Base-by-base conservation (phyloP, 1,139 yeast species). In the Yamadazyma sp. region DNA sequence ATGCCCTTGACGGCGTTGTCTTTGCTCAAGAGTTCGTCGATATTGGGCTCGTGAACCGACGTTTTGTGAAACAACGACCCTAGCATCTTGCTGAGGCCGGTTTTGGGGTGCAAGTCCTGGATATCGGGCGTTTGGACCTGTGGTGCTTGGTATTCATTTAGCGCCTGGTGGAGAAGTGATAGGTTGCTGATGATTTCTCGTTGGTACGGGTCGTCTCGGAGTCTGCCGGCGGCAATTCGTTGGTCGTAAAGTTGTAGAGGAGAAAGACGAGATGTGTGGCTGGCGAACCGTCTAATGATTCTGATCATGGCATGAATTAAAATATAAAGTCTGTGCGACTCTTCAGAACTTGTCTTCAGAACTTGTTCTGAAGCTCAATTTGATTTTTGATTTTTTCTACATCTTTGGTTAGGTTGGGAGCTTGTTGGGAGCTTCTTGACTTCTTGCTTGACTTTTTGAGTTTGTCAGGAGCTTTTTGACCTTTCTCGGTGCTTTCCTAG, bases 121-220 rank as follows among this genome's bases (percentile, higher is more conserved):
- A 78, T 60, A 23, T 67, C 59, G 0, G 89, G 88, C 6, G 67
- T 60, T 6, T 50, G 56, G 12, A 82, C 76, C 20, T 52, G 47
- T 2, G 87, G 86, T 1, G 94, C 89, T 2, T 50, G 44, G 51
- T 86, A 86, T 0, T 48, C 38, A 1, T 46, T 50, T 35, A 86
- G 59, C 11, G 66, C 60, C 9, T 61, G 56, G 52, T 84, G 85
- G 12, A 86, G 59, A 3, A 60, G 57, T 7, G 82, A 74, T 41
- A 86, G 57, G 16, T 70, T 75, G 23, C 73, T 54, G 31, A 86
- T 73, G 40, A 84, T 82, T 28, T 77, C 76, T 31, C 83, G 61
- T 58, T 86, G 95, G 56, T 80, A 78, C 22, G 76, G 78, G 54
- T 86, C 95, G 47, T 79, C 82, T 40, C 76, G 64, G 35, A 86